These are phyloP conservation scores for Rhinocladiella mackenziei DNA, from an alignment of 2,329 filamentous ascomycete species.

Conservation along the genomic window DNA sequence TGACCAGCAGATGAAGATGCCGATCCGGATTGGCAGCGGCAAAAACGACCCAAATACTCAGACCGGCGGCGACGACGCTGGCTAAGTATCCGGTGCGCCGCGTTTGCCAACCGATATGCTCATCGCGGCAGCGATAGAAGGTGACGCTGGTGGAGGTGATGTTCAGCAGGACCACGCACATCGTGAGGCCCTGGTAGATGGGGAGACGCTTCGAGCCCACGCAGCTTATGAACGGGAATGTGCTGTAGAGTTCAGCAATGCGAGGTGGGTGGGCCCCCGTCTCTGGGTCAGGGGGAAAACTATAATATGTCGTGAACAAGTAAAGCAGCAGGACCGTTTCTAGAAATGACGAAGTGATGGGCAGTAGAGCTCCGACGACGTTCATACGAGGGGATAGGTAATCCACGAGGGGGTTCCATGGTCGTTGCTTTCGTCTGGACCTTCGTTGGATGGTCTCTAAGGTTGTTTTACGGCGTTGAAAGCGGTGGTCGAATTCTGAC, in stretches of 20 bases:
- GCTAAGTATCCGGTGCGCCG: constrained; percentile 6
- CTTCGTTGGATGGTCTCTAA: constrained; percentile 1
- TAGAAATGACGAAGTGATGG: constrained; percentile 5
- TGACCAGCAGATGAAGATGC: constrained; percentile 13
- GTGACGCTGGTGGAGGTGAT: constrained; percentile 4
- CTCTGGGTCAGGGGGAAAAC: constrained; percentile 10
- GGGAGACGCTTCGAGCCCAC: constrained; percentile 7
- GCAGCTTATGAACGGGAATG: constrained; percentile 15
- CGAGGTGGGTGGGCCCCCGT: constrained; percentile 11
- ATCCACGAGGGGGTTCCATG: constrained; percentile 10
- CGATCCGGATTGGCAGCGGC: constrained; percentile 10
- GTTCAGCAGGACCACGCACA: constrained; percentile 9
- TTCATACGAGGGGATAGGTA: constrained; percentile 7
- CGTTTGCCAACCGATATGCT: constrained; percentile 9
- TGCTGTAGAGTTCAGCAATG: constrained; percentile 8
- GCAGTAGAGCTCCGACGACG: constrained; percentile 3
- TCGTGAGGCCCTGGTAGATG: constrained; percentile 9
- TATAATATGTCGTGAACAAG: constrained; percentile 10
- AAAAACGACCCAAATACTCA: constrained; percentile 13
- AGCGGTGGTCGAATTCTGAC: constrained; percentile 3
- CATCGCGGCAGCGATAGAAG: constrained; percentile 11
- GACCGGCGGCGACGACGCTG: constrained; percentile 5
- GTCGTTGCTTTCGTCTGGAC: constrained; percentile 1
- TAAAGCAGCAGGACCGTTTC: constrained; percentile 5
- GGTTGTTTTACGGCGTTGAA: constrained; percentile 9